Evolutionary conservation across 257 asterid genomes (phyloP).

Genomic region (Rubia yunnanensis): DNA sequence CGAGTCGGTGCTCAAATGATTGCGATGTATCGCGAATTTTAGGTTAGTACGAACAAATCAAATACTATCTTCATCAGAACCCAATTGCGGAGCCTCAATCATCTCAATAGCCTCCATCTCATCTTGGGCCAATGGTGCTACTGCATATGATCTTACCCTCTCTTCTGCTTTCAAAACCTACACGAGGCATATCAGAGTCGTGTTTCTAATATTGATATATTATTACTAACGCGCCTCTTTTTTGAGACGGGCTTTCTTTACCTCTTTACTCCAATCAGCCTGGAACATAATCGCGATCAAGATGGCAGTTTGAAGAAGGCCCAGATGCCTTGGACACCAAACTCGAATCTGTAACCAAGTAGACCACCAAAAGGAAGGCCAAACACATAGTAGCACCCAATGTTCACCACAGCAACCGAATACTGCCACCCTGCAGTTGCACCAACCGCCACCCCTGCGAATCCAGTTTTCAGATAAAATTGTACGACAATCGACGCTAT

Average conservation of each 20-base stretch:
- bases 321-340: constrained; percentile 77
- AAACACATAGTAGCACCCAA: constrained; percentile 43
- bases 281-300: constrained; percentile 28
- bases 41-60: too few relatives aligned
- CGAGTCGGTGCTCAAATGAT: too few relatives aligned
- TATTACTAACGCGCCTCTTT: too few relatives aligned
- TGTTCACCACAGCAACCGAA: constrained; percentile 59
- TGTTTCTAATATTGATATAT: too few relatives aligned
- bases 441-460: constrained; percentile 87
- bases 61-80: too few relatives aligned
- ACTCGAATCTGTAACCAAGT: constrained; percentile 50
- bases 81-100: too few relatives aligned
- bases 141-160: constrained; percentile 29
- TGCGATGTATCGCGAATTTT: too few relatives aligned
- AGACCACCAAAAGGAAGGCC: constrained; percentile 83
- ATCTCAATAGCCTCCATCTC: constrained; percentile 21
- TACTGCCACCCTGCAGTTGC: constrained; percentile 93
- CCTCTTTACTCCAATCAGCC: constrained; percentile 67
- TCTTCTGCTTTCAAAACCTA: constrained; percentile 59
- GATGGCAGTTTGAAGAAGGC: constrained; percentile 52
- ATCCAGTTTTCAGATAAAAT: neutral
- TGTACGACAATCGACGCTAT: too few relatives aligned
- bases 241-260: too few relatives aligned
- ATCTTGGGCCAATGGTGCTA: constrained; percentile 20
- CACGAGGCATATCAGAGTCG: constrained; percentile 7